phyloP scores from a whole-genome alignment of 148 eudicot species.

The Talinum fruticosum region DNA sequence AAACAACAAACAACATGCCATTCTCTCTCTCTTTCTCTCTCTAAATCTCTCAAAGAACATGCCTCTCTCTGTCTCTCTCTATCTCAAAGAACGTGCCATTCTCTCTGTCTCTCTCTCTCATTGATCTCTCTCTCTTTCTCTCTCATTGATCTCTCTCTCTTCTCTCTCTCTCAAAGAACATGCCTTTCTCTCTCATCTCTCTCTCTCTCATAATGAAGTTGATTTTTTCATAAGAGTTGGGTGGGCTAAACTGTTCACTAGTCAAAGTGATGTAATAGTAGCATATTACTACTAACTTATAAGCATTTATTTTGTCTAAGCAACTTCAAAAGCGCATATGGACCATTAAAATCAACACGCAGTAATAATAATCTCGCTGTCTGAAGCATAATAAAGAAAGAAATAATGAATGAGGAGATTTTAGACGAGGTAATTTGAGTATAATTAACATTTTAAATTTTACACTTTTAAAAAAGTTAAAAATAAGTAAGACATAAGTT shows the following conservation, averaged over 20 bases:
- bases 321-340: no score
- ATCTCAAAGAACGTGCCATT: neutral
- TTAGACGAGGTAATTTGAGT: no score
- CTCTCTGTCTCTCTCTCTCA: neutral
- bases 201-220: no score
- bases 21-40: neutral
- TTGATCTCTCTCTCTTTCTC: no score
- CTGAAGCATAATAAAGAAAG: no score
- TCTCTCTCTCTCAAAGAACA: neutral
- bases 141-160: neutral
- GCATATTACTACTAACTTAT: neutral
- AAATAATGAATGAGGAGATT: no score
- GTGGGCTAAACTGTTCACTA: neutral
- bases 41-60: neutral
- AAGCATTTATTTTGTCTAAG: no score
- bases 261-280: neutral
- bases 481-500: no score
- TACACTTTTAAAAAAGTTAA: no score
- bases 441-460: no score
- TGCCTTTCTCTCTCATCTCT: neutral
- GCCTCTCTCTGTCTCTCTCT: neutral
- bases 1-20: neutral
- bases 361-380: no score
- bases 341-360: no score
- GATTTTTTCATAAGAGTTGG: neutral